Percentiles rank a stretch among this genome's conserved stretches.
phyloP scores from a whole-genome alignment of 139 green algal species.

The Parachlorella kessleri region DNA sequence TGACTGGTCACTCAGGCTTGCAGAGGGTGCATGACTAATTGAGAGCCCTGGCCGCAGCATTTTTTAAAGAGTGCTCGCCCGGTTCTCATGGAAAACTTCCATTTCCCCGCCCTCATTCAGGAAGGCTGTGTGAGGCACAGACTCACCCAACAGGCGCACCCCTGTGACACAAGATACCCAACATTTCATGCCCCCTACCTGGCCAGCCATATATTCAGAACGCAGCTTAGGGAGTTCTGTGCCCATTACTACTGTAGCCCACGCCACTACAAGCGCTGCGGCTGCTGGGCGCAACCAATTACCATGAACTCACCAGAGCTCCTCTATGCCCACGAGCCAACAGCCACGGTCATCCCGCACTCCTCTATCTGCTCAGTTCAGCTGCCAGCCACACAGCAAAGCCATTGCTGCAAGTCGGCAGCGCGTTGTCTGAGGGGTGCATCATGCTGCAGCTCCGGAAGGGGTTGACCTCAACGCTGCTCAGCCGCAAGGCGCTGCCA shows the following conservation, averaged over 20 bases:
- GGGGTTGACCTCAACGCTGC: slow-evolving; percentile 9
- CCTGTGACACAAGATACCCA: too few relatives aligned
- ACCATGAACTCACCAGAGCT: too few relatives aligned
- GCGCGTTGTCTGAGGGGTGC: slow-evolving; percentile 21
- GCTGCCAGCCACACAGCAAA: slow-evolving; percentile 30
- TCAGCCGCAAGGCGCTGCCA: neutral
- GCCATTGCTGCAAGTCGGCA: slow-evolving; percentile 43
- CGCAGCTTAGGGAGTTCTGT: neutral
- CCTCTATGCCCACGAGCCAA: neutral
- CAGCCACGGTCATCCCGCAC: neutral
- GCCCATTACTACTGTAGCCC: neutral
- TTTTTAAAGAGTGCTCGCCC: too few relatives aligned
- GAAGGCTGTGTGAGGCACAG: too few relatives aligned
- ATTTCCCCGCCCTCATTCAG: too few relatives aligned
- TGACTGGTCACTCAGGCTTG: too few relatives aligned
- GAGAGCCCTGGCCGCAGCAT: too few relatives aligned
- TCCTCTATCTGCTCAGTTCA: neutral
- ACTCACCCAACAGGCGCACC: too few relatives aligned
- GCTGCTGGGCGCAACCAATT: neutral
- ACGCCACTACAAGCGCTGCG: neutral
- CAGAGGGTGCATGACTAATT: too few relatives aligned
- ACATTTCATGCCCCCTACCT: too few relatives aligned
- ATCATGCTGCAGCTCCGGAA: slow-evolving; percentile 28
- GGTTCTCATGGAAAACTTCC: too few relatives aligned
- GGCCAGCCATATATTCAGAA: too few relatives aligned